Percentiles rank a stretch among this genome's conserved stretches.
These are phyloP conservation scores for Trichosporon coremiiforme DNA, from an alignment of 1,284 basidiomycete genomes.

Conservation along the genomic window DNA sequence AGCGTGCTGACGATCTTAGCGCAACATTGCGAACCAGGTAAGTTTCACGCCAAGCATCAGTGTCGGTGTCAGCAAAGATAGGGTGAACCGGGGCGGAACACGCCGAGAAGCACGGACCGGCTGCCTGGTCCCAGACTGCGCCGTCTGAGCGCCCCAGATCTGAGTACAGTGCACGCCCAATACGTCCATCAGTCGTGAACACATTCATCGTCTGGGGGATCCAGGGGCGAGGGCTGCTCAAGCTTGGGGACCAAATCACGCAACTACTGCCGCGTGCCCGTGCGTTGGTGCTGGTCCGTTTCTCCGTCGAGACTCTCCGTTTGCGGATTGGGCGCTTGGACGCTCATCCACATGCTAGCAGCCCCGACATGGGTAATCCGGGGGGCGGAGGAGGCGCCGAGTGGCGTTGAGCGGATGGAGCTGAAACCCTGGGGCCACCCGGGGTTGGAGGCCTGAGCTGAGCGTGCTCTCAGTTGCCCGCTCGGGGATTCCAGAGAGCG, in stretches of 20 bases:
- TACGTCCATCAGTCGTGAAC: background rate
- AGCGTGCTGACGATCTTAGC: background rate
- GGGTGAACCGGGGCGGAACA: background rate
- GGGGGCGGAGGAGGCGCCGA: too few species aligned
- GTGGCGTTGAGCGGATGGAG: too few species aligned
- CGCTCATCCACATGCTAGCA: background rate
- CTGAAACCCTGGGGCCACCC: background rate
- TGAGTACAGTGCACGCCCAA: background rate
- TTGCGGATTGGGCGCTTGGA: background rate
- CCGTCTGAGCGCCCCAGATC: background rate
- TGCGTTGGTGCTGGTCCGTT: background rate
- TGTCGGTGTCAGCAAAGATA: background rate
- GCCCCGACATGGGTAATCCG: background rate
- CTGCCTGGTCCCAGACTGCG: background rate
- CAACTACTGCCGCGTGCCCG: background rate
- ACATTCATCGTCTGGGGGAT: background rate
- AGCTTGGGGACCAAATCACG: background rate
- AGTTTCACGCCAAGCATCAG: background rate
- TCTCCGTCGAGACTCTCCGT: background rate
- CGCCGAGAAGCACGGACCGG: background rate
- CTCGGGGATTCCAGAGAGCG: background rate
- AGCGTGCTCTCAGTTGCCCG: background rate
- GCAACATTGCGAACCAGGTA: conserved; percentile 17
- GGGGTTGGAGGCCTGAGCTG: background rate
- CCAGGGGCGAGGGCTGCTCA: background rate